These are phyloP conservation scores for Triticum aestivum DNA, from an alignment of 176 grass and related monocot genomes.

Conservation along the genomic window IWGSC_CS_RefSeq_v2.1 NC_057809.1:597870157-597870656, in stretches of 20 bases:
- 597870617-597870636: slow-evolving; percentile 51
- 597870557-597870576: slow-evolving; percentile 58
- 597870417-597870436: slow-evolving; percentile 71
- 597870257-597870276: slow-evolving; percentile 69
- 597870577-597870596: slow-evolving; percentile 66
- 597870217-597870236: slow-evolving; percentile 42
- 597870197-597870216: slow-evolving; percentile 53
- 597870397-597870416: slow-evolving; percentile 52
- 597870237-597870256: slow-evolving; percentile 82
- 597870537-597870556: slow-evolving; percentile 48
- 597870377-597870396: slow-evolving; percentile 67
- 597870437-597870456: slow-evolving; percentile 46
- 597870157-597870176: slow-evolving; percentile 32
- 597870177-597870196: slow-evolving; percentile 63
- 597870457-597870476: slow-evolving; percentile 65
- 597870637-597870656: slow-evolving; percentile 58
- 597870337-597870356: slow-evolving; percentile 59
- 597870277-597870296: slow-evolving; percentile 71
- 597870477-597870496: slow-evolving; percentile 51
- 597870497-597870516: slow-evolving; percentile 59
- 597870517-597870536: slow-evolving; percentile 36
- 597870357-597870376: slow-evolving; percentile 69
- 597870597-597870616: slow-evolving; percentile 63
- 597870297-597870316: slow-evolving; percentile 63
- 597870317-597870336: slow-evolving; percentile 41